These are phyloP conservation scores for Geosmithia morbida DNA, from an alignment of 2,329 filamentous ascomycete species.

Conservation along the genomic window DNA sequence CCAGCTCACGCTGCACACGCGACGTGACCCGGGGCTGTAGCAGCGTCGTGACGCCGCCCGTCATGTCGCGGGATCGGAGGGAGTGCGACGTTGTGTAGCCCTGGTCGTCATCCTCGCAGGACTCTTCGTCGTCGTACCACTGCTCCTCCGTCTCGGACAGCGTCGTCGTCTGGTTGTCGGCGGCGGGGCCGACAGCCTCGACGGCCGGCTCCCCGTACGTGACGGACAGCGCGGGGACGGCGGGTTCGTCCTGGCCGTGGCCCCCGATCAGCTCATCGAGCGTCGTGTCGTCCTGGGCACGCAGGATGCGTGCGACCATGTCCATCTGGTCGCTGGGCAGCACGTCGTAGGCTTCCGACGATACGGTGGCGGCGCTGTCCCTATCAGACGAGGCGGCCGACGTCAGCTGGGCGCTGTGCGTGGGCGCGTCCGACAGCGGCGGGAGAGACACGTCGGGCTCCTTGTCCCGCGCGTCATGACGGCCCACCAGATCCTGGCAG, in stretches of 20 bases:
- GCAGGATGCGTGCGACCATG: neutral
- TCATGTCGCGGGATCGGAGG: conserved; percentile 52
- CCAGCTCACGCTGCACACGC: conserved; percentile 59
- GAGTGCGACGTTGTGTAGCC: conserved; percentile 70
- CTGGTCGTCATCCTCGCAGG: conserved; percentile 42
- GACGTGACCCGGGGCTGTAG: conserved; percentile 59
- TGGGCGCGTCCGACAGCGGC: neutral
- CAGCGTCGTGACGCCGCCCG: conserved; percentile 37
- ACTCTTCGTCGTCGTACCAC: conserved; percentile 67
- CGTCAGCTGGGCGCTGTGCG: neutral
- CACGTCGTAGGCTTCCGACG: neutral
- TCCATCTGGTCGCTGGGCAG: neutral
- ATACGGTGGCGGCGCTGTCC: neutral
- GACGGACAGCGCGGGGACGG: conserved; percentile 8
- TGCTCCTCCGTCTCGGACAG: conserved; percentile 47
- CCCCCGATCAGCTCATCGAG: neutral
- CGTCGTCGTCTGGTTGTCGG: conserved; percentile 10
- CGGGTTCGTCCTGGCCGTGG: neutral
- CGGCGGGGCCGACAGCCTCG: conserved; percentile 8
- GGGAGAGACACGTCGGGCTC: neutral
- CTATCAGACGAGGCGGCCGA: neutral
- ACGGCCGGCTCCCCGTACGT: conserved; percentile 15
- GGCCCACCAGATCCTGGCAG: neutral
- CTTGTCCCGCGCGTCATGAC: neutral
- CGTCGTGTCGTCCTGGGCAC: neutral